Conservation (phyloP, 352 stramenopile genomes). For the Pythium rhizo-oryzae region DNA sequence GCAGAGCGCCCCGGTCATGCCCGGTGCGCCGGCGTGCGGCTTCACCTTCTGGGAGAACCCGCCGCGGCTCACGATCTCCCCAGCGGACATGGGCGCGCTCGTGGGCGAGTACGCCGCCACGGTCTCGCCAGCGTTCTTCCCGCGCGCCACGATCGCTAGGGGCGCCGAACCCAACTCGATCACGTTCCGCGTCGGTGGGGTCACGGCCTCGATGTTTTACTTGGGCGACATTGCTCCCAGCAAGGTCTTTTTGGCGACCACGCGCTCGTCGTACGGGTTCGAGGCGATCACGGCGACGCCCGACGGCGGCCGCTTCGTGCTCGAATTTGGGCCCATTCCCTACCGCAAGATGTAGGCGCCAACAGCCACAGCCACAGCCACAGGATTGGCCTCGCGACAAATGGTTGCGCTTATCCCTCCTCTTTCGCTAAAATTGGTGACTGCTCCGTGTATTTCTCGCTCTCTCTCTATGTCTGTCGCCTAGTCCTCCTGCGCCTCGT, state of each 20-base stretch:
- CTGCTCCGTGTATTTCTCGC: too few relatives aligned
- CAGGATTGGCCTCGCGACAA: too few relatives aligned
- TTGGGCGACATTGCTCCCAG: neutral
- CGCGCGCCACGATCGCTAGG: slow-evolving; percentile 31
- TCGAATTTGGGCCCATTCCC: too few relatives aligned
- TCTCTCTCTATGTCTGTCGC: too few relatives aligned
- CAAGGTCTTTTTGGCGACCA: neutral
- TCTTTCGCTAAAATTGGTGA: too few relatives aligned
- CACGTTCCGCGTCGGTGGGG: neutral
- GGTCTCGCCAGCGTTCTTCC: slow-evolving; percentile 42
- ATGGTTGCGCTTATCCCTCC: too few relatives aligned
- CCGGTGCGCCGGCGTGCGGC: slow-evolving; percentile 40
- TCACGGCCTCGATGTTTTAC: slow-evolving; percentile 7
- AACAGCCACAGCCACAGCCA: too few relatives aligned
- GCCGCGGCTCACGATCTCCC: slow-evolving; percentile 29
- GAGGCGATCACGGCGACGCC: neutral
- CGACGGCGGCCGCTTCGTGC: too few relatives aligned
- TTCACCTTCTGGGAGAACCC: slow-evolving; percentile 47
- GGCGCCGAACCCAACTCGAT: neutral
- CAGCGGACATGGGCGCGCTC: slow-evolving; percentile 27
- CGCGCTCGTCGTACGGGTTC: neutral
- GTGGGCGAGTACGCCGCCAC: slow-evolving; percentile 46
- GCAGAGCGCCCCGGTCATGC: slow-evolving; percentile 25
- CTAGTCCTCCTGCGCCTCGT: too few relatives aligned
- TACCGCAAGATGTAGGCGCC: too few relatives aligned